Evolutionary conservation across 257 asterid genomes (phyloP), one percentile per base, ranked within the genome.

Genomic region (Leonotis leonurus): DNA sequence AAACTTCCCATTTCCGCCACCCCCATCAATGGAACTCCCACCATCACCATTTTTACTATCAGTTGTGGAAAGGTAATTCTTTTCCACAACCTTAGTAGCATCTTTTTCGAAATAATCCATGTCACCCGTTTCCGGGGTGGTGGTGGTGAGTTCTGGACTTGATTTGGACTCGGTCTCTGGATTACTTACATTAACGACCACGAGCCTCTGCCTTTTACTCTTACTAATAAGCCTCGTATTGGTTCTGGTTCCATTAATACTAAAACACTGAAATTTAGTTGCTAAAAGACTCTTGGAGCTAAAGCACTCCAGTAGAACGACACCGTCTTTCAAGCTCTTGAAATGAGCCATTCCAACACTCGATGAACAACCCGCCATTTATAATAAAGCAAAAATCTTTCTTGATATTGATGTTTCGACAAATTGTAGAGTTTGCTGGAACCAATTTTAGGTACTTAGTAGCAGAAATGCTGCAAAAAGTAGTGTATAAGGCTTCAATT

Each of bases 361-460:
- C 48, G 84, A 78, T 45, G 85, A 82, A 72, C 77, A 87, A 24
- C 79, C 84, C 80, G 82, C 88, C 86, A 79, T 78, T 75, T 68
- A 48, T 26, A 21, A 58, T 60, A 43, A 18, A 60, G 6, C 8
- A 35, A 43, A 4, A 59, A 45, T 27, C 48, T 43, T 21, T 24
- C 70, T 5, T 33, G 20, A 29, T 1, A 51, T 39, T 17, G 77
- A 52, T 71, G 73, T 60, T 62, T 81, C 85, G 88, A 78, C 86
- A 39, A 61, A 81, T 65, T 71, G 39, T 37, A 33, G 68, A 41
- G 32, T 44, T 12, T 22, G 64, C 78, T 18, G 17, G 25, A 67
- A 33, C 70, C 53, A 45, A 48, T 57, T 62, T n/a, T 24, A 12
- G 49, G 21, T 36, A 22, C 41, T 29, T 45, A 58, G 39, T 43